Percentiles rank a stretch among this genome's conserved stretches.
Conservation (phyloP, 805 yeast species). For the Jamesozyma spencerorum region DNA sequence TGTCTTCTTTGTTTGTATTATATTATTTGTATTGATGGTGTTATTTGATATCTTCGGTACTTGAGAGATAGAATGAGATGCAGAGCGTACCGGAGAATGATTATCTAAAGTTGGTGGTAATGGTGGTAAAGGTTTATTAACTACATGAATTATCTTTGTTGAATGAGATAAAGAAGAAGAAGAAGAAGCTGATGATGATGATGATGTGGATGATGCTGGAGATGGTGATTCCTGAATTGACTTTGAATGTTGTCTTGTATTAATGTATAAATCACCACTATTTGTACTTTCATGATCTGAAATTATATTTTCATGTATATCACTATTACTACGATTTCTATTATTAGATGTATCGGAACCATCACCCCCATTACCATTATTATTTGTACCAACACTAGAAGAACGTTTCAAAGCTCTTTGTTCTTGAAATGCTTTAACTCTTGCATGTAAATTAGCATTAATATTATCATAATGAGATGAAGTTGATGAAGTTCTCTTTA, state of each 20-base stretch:
- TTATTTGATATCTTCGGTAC: too few species aligned
- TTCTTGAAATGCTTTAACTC: conserved; percentile 79
- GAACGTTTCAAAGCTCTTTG: conserved; percentile 47
- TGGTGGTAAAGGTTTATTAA: conserved; percentile 37
- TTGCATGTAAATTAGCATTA: conserved; percentile 75
- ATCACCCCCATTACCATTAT: neutral
- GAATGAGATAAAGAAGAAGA: neutral
- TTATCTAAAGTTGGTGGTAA: conserved; percentile 21
- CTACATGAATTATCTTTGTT: conserved; percentile 23
- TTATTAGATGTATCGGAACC: neutral
- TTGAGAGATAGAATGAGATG: too few species aligned
- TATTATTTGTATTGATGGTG: too few species aligned
- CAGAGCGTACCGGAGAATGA: neutral
- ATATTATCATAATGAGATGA: conserved; percentile 31
- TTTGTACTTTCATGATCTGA: neutral
- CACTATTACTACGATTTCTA: conserved; percentile 1
- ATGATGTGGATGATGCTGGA: neutral
- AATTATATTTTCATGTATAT: neutral
- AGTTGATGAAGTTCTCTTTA: conserved; percentile 18
- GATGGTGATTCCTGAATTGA: neutral
- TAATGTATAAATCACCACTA: neutral
- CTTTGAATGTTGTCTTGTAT: neutral
- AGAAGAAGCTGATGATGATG: neutral
- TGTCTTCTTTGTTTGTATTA: neutral
- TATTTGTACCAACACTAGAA: conserved; percentile 20